A percentile compares a stretch with the other conserved stretches of the same genome.
These are phyloP conservation scores for Piromyces sp. DNA, from an alignment of 192 early-diverging fungal genomes.

Conservation along the genomic window DNA sequence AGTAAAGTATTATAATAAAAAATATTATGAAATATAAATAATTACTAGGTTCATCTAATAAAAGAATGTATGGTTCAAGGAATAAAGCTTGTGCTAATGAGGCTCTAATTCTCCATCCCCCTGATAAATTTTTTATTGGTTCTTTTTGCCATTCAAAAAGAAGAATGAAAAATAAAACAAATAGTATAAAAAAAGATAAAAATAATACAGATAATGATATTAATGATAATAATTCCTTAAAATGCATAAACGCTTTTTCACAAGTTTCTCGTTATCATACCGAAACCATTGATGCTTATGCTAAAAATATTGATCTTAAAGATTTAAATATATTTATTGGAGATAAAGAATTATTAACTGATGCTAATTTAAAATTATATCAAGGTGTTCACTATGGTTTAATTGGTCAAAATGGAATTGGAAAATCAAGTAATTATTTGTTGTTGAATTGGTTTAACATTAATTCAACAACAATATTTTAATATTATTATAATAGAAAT, in stretches of 20 bases:
- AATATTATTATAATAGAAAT: no score
- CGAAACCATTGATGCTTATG: conserved; percentile 58
- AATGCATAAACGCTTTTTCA: conserved; percentile 40
- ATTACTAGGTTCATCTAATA: conserved; percentile 66
- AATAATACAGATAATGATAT: no score
- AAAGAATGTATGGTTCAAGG: conserved; percentile 59
- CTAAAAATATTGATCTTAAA: conserved; percentile 59
- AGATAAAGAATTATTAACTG: conserved; percentile 47
- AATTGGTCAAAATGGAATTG: conserved; percentile 60
- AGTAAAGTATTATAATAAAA: no score
- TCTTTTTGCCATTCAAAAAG: conserved; percentile 34
- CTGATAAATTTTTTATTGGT: conserved; percentile 6
- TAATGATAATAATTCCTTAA: not conserved
- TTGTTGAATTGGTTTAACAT: no score
- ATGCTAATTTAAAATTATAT: conserved; percentile 59
- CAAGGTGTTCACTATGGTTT: conserved; percentile 60
- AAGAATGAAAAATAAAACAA: no score
- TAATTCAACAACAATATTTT: no score
- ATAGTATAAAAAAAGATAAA: no score
- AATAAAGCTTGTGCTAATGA: conserved; percentile 56
- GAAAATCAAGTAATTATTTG: conserved; percentile 43
- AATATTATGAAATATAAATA: no score
- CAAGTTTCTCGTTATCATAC: conserved; percentile 72
- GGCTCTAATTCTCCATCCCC: conserved; percentile 65
- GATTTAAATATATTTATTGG: conserved; percentile 59